phyloP scores from a whole-genome alignment of 1,284 basidiomycete genomes.

The Papiliotrema nemorosa region DNA sequence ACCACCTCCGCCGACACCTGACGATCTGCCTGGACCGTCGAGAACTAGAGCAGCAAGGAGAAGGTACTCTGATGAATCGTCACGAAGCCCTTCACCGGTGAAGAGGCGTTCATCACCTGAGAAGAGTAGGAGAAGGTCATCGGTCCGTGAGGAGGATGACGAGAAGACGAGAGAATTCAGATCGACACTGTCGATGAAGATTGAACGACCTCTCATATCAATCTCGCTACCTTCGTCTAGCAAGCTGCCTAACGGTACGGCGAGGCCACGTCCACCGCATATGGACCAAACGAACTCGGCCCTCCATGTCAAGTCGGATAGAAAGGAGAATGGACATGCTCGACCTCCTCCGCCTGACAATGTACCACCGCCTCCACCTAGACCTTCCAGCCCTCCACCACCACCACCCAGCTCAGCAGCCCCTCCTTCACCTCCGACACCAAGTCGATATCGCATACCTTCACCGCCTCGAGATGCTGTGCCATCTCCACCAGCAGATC shows the following conservation, averaged over 20 bases:
- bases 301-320: not conserved
- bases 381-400: constrained; percentile 4
- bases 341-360: not conserved
- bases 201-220: too few relatives aligned
- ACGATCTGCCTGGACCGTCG: not conserved
- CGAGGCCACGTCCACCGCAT: too few relatives aligned
- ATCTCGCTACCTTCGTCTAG: too few relatives aligned
- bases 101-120: too few relatives aligned
- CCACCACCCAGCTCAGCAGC: not conserved
- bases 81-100: not conserved
- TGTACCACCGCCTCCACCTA: not conserved
- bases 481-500: not conserved
- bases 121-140: too few relatives aligned
- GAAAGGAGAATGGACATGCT: not conserved
- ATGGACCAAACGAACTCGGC: too few relatives aligned
- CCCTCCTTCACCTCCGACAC: not conserved
- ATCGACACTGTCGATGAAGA: too few relatives aligned
- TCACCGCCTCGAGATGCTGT: constrained; percentile 8
- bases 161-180: too few relatives aligned
- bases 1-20: constrained; percentile 1
- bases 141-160: too few relatives aligned
- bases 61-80: not conserved
- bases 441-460: not conserved
- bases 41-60: too few relatives aligned
- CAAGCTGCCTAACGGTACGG: too few relatives aligned